A percentile compares a stretch with the other conserved stretches of the same genome.
These are phyloP conservation scores for Suhomyces bribrorum DNA, from an alignment of 1,139 yeast genomes.

Conservation along the genomic window DNA sequence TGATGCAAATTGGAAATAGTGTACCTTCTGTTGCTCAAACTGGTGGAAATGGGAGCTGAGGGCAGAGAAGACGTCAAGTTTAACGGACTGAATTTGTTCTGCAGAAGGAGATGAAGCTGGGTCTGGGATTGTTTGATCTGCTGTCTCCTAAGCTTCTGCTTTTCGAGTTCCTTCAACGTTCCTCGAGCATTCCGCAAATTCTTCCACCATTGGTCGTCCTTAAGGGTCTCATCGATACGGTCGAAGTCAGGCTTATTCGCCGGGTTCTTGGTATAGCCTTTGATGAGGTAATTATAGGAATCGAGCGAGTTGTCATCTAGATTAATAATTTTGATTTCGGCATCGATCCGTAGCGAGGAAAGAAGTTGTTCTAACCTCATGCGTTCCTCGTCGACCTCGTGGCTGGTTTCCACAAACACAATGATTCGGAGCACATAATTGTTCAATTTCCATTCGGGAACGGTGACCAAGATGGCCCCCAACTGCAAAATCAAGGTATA, in stretches of 20 bases:
- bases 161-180: slow-evolving; percentile 41
- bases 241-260: slow-evolving; percentile 30
- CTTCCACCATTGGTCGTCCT: slow-evolving; percentile 62
- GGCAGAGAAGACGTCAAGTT: slow-evolving; percentile 19
- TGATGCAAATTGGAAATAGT: slow-evolving; percentile 64
- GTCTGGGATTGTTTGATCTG: slow-evolving; percentile 9
- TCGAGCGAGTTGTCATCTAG: slow-evolving; percentile 60
- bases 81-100: slow-evolving; percentile 25
- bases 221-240: slow-evolving; percentile 34
- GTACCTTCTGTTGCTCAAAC: slow-evolving; percentile 38
- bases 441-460: slow-evolving; percentile 84
- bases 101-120: slow-evolving; percentile 2
- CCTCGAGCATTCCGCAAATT: slow-evolving; percentile 60
- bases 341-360: slow-evolving; percentile 78
- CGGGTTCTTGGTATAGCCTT: slow-evolving; percentile 50
- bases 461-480: slow-evolving; percentile 90
- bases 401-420: slow-evolving; percentile 78
- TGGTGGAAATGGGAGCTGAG: slow-evolving; percentile 13
- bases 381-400: slow-evolving; percentile 71
- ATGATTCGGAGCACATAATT: slow-evolving; percentile 71
- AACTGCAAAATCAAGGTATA: slow-evolving; percentile 88
- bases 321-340: slow-evolving; percentile 71
- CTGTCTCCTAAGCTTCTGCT: slow-evolving; percentile 18
- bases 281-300: slow-evolving; percentile 73
- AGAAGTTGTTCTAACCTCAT: slow-evolving; percentile 61